Conservation (phyloP, 1,284 basidiomycete genomes). For the Ustilago curta region DNA sequence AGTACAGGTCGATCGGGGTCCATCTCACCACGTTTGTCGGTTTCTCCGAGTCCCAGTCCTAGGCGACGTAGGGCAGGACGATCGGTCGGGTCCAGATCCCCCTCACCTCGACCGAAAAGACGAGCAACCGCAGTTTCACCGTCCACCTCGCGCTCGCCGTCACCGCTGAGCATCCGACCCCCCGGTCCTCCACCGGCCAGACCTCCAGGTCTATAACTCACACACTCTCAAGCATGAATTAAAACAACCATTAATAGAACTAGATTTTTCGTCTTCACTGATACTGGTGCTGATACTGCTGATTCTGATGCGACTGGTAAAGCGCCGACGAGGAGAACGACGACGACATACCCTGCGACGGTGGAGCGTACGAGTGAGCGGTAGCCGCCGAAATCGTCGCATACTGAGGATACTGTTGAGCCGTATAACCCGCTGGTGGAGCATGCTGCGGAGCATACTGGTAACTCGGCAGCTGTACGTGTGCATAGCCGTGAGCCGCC, state of each 20-base stretch:
- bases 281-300: slow-evolving; percentile 22
- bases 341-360: background rate
- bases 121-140: slow-evolving; percentile 21
- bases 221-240: no score
- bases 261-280: slow-evolving; percentile 8
- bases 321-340: slow-evolving; percentile 19
- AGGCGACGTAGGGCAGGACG: background rate
- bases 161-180: background rate
- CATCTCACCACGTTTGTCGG: slow-evolving; percentile 21
- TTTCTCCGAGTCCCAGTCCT: background rate
- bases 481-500: background rate
- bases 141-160: slow-evolving; percentile 5
- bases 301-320: slow-evolving; percentile 27
- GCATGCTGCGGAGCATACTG: background rate
- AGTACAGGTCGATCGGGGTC: slow-evolving; percentile 14
- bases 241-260: no score
- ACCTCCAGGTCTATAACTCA: slow-evolving; percentile 48
- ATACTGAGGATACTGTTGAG: slow-evolving; percentile 17
- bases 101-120: background rate
- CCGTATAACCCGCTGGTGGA: slow-evolving; percentile 1
- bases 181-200: slow-evolving; percentile 39
- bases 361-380: background rate
- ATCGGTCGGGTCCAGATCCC: slow-evolving; percentile 14
- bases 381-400: slow-evolving; percentile 6
- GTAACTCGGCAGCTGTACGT: background rate